Conservation (phyloP, 306 rosid genomes). For the Gillenia trifoliata region DNA sequence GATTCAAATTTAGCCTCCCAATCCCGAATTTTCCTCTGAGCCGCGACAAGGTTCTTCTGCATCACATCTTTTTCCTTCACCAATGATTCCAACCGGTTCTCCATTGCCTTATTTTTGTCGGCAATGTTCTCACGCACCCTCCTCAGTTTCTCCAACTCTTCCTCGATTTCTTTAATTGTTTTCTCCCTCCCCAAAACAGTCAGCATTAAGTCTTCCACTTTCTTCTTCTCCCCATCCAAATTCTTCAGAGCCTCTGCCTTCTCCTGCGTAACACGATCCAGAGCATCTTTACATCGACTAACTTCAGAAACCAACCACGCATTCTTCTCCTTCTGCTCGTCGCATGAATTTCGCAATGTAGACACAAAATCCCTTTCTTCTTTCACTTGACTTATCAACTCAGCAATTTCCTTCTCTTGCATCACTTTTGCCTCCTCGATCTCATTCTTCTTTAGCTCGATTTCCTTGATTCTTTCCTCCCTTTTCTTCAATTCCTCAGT, state of each 20-base stretch:
- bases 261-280: conserved; percentile 20
- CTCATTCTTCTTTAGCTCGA: conserved; percentile 23
- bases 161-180: conserved; percentile 23
- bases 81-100: conserved; percentile 27
- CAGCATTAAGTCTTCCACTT: conserved; percentile 33
- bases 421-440: conserved; percentile 32
- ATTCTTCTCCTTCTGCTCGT: conserved; percentile 32
- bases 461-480: conserved; percentile 29
- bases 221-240: conserved; percentile 41
- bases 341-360: conserved; percentile 14
- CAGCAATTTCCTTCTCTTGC: conserved; percentile 31
- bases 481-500: conserved; percentile 25
- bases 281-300: conserved; percentile 5
- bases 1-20: conserved; percentile 42
- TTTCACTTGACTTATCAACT: conserved; percentile 26
- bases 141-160: conserved; percentile 29
- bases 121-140: conserved; percentile 24
- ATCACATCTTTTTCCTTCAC: conserved; percentile 39
- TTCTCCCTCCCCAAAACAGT: conserved; percentile 32
- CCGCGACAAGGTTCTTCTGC: conserved; percentile 31
- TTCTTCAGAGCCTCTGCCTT: conserved; percentile 26
- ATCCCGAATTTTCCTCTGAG: conserved; percentile 22
- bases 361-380: conserved; percentile 25
- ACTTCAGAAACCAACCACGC: conserved; percentile 32
- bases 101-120: conserved; percentile 30